Evolutionary conservation across 2,329 filamentous ascomycete genomes (phyloP).

Genomic region (Aspergillus sp.): DNA sequence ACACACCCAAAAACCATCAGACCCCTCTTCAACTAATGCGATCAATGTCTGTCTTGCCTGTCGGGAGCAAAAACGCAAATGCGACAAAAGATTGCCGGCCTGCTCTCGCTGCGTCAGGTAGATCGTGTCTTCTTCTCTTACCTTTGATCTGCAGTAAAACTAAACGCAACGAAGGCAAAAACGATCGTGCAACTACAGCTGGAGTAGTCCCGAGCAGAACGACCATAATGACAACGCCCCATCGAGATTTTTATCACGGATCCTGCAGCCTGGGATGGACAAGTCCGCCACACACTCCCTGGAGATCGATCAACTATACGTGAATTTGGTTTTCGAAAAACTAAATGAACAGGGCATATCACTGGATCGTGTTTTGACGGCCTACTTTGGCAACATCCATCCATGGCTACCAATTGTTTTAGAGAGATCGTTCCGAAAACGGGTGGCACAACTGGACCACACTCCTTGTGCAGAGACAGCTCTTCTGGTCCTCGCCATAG

Average conservation of each 20-base stretch:
- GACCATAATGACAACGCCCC: background rate
- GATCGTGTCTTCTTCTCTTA: background rate
- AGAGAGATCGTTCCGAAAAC: background rate
- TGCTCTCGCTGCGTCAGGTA: background rate
- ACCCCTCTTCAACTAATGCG: background rate
- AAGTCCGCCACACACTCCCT: background rate
- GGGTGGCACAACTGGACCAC: background rate
- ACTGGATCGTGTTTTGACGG: background rate
- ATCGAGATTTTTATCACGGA: background rate
- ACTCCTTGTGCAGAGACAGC: background rate
- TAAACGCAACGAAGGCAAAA: background rate
- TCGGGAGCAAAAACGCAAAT: background rate
- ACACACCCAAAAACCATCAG: too few species aligned
- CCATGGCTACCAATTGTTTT: constrained; percentile 6
- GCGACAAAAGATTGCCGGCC: background rate
- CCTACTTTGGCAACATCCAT: constrained; percentile 7
- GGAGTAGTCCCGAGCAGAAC: background rate
- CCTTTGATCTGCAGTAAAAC: background rate
- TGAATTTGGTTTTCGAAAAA: background rate
- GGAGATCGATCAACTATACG: background rate
- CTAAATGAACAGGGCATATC: background rate
- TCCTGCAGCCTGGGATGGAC: background rate
- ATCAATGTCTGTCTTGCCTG: background rate
- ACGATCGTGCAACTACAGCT: background rate
- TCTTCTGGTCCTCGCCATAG: background rate